phyloP scores from a whole-genome alignment of 1,284 basidiomycete species.

The Caloboletus inedulis region DNA sequence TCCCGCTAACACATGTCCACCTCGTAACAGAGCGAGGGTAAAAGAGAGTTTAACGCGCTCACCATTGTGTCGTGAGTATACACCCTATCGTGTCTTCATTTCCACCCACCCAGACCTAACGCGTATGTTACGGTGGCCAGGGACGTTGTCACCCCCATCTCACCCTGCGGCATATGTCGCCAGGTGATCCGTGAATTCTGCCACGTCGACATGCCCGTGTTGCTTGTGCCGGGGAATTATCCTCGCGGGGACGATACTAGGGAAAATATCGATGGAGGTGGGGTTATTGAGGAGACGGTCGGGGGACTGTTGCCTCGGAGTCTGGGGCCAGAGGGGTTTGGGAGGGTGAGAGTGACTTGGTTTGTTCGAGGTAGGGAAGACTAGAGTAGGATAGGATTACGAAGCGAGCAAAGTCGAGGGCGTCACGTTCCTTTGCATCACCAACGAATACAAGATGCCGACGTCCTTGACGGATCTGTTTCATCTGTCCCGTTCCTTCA shows the following conservation, averaged over 20 bases:
- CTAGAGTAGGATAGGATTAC: background rate
- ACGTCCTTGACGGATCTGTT: background rate
- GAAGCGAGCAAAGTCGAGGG: background rate
- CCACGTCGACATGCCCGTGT: conserved; percentile 68
- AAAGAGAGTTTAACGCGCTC: conserved; percentile 61
- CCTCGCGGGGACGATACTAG: background rate
- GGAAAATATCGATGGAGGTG: background rate
- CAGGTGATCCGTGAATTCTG: conserved; percentile 93
- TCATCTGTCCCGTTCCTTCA: background rate
- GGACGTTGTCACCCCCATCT: conserved; percentile 62
- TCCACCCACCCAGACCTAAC: background rate
- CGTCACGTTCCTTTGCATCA: no score
- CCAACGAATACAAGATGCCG: background rate
- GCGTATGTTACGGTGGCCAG: conserved; percentile 33
- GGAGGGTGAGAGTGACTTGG: background rate
- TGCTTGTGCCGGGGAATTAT: conserved; percentile 25
- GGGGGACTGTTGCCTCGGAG: background rate
- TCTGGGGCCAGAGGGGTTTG: background rate
- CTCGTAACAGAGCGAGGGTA: conserved; percentile 69
- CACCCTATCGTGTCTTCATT: background rate
- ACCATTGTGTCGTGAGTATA: conserved; percentile 69
- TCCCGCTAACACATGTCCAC: background rate
- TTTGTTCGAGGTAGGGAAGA: no score
- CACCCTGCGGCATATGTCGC: conserved; percentile 90
- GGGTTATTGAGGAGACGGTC: background rate